phyloP scores from a whole-genome alignment of 1,139 yeast species.

The Zygosaccharomyces sapae region DNA sequence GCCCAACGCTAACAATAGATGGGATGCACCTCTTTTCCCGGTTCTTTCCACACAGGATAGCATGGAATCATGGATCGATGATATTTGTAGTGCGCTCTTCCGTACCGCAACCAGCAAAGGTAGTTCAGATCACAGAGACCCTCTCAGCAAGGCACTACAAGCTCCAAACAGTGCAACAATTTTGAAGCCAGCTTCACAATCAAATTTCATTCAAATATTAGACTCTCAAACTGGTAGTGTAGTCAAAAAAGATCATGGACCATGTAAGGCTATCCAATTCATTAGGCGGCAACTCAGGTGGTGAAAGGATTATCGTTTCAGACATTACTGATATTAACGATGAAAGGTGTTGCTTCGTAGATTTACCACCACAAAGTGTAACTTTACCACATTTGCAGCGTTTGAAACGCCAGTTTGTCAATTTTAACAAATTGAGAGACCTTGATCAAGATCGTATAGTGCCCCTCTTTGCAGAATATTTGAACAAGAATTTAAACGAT shows the following conservation, averaged over 20 bases:
- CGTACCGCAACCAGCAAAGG: conserved; percentile 32
- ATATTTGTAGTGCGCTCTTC: conserved; percentile 68
- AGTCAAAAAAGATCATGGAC: conserved; percentile 24
- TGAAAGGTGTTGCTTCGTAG: conserved; percentile 43
- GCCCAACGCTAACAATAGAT: conserved; percentile 77
- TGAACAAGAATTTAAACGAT: conserved; percentile 41
- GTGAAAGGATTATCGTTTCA: conserved; percentile 32
- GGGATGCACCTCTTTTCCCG: conserved; percentile 92
- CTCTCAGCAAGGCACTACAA: conserved; percentile 20
- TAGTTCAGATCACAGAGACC: conserved; percentile 43
- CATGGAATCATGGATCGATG: conserved; percentile 52
- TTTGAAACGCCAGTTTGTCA: conserved; percentile 73
- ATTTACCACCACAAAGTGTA: conserved; percentile 60
- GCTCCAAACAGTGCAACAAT: conserved; percentile 76
- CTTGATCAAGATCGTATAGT: conserved; percentile 59
- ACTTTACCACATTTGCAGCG: conserved; percentile 79
- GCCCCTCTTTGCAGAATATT: conserved; percentile 68
- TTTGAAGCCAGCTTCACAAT: conserved; percentile 65
- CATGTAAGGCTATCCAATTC: conserved; percentile 23
- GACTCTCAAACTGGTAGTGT: conserved; percentile 56
- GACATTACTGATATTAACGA: conserved; percentile 37
- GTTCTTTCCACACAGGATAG: conserved; percentile 55
- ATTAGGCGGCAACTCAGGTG: conserved; percentile 24
- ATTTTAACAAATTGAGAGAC: conserved; percentile 73
- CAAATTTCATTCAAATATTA: conserved; percentile 72